A percentile compares a stretch with the other conserved stretches of the same genome.
Evolutionary conservation across 441 rosid genomes (phyloP).

Genomic region (Bocquillonia castaneifolia): DNA sequence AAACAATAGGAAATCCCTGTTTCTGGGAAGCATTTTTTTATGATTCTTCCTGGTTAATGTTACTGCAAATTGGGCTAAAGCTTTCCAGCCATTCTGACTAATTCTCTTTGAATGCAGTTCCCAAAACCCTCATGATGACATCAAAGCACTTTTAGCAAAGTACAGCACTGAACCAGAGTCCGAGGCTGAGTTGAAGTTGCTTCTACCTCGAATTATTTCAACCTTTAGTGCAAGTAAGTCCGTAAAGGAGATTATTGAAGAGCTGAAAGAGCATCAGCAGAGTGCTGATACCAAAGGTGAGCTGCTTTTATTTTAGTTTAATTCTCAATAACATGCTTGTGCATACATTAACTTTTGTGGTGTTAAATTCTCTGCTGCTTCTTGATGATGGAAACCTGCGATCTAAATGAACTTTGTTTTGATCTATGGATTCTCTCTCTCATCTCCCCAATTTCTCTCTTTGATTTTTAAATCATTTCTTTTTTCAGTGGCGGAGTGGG

Average conservation of each 20-base stretch:
- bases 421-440: not conserved
- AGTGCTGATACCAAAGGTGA: slow-evolving; percentile 66
- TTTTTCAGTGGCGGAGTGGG: slow-evolving; percentile 67
- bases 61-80: not conserved
- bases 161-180: slow-evolving; percentile 59
- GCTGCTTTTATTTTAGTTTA: slow-evolving; percentile 8
- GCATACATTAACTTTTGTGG: not conserved
- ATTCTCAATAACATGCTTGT: not conserved
- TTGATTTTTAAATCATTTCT: not conserved
- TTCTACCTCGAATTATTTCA: slow-evolving; percentile 67
- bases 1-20: not conserved
- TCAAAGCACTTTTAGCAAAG: slow-evolving; percentile 50
- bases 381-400: not conserved
- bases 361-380: not conserved
- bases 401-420: not conserved
- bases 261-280: slow-evolving; percentile 54
- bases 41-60: not conserved
- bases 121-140: slow-evolving; percentile 59
- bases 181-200: slow-evolving; percentile 56
- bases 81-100: not conserved
- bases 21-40: not conserved
- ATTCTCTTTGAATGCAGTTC: slow-evolving; percentile 41
- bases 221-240: slow-evolving; percentile 60
- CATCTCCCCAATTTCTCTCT: not conserved
- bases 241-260: slow-evolving; percentile 60